These are phyloP conservation scores for Neltuma alba DNA, from an alignment of 306 rosid genomes.

Conservation along the genomic window DNA sequence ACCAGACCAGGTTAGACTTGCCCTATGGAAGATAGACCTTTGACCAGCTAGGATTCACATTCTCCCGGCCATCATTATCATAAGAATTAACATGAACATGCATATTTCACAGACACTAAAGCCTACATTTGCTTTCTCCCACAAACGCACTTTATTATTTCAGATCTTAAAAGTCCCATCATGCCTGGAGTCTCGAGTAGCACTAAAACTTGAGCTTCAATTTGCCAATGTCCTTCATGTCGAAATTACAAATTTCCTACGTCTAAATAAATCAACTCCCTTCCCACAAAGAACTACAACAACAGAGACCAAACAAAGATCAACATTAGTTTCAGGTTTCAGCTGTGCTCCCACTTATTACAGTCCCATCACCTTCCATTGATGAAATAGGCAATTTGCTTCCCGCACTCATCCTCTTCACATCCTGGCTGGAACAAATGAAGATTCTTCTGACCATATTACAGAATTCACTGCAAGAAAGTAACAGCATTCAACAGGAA, in stretches of 20 bases:
- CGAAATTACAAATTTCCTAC: constrained; percentile 44
- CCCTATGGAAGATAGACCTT: not conserved
- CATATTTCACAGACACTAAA: constrained; percentile 43
- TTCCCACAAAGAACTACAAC: constrained; percentile 51
- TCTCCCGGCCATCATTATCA: constrained; percentile 6
- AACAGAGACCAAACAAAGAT: constrained; percentile 12
- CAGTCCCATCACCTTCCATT: constrained; percentile 71
- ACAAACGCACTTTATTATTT: constrained; percentile 36
- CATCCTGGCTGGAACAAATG: constrained; percentile 79
- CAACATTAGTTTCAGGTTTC: constrained; percentile 48
- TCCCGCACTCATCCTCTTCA: constrained; percentile 76
- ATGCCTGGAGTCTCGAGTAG: constrained; percentile 29
- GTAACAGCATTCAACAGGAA: constrained; percentile 8
- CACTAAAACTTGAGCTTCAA: constrained; percentile 64
- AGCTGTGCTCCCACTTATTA: constrained; percentile 60
- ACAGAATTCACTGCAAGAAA: constrained; percentile 80
- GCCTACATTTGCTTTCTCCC: constrained; percentile 38
- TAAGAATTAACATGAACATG: constrained; percentile 10
- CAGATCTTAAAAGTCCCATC: constrained; percentile 29
- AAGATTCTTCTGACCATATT: constrained; percentile 83
- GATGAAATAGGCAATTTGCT: constrained; percentile 59
- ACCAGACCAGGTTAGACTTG: not conserved
- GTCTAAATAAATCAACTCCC: constrained; percentile 45
- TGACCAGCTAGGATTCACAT: constrained; percentile 15
- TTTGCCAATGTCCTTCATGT: constrained; percentile 51